phyloP scores from a whole-genome alignment of 768 basidiomycete genomes.

The Phaffia australis region DNA sequence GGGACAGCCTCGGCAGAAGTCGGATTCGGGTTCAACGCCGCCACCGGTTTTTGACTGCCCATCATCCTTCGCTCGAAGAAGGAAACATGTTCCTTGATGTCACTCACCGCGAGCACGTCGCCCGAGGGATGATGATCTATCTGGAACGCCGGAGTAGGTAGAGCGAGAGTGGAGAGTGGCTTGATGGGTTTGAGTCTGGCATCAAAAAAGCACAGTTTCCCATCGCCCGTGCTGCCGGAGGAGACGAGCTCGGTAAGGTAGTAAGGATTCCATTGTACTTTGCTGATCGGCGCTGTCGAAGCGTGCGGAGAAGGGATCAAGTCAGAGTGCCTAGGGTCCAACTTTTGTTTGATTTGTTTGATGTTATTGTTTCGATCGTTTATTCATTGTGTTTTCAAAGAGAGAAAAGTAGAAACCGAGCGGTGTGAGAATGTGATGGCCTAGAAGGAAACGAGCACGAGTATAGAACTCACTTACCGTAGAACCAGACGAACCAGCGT shows the following conservation, averaged over 20 bases:
- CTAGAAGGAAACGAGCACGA: background rate
- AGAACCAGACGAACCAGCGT: background rate
- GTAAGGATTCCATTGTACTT: slow-evolving; percentile 11
- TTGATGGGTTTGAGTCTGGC: background rate
- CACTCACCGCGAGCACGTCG: slow-evolving; percentile 10
- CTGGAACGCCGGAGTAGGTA: slow-evolving; percentile 2
- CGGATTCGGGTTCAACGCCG: background rate
- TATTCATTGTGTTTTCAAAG: no score
- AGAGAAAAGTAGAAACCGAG: background rate
- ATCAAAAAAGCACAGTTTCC: slow-evolving; percentile 17
- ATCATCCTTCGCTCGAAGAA: slow-evolving; percentile 23
- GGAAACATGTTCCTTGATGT: slow-evolving; percentile 19
- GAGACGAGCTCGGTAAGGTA: slow-evolving; percentile 15
- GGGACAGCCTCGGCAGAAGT: background rate
- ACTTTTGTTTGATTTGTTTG: background rate
- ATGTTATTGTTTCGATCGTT: no score
- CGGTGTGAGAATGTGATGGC: no score
- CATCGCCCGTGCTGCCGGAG: slow-evolving; percentile 8
- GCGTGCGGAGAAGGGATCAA: slow-evolving; percentile 11
- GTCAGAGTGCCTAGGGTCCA: slow-evolving; percentile 11
- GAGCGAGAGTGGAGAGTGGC: slow-evolving; percentile 8
- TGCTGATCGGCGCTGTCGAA: slow-evolving; percentile 1
- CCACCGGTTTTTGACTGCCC: background rate
- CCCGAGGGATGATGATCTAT: slow-evolving; percentile 17
- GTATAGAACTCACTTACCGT: slow-evolving; percentile 5